Evolutionary conservation across 495 filamentous ascomycete genomes (phyloP), one percentile per base, ranked within the genome.

Genomic region (Aspergillus steynii): DNA sequence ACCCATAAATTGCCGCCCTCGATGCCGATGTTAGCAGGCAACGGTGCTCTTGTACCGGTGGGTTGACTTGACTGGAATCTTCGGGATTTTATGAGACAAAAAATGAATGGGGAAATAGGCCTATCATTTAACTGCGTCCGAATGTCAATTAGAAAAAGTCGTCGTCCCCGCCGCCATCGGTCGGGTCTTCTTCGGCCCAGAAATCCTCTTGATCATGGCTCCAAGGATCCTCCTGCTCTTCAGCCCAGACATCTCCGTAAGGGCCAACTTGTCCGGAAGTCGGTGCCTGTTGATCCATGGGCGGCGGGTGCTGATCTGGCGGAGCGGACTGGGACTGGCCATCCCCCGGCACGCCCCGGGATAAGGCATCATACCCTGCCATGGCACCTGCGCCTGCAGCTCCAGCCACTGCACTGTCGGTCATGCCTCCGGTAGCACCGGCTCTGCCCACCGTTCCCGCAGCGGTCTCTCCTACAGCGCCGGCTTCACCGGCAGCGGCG

Each of bases 321-420:
- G 67, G 29, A 27, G 59, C 34, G 48, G 56, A 20, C 46, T 72
- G 63, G 14, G 65, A 31, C 29, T 59, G 59, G 10, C 59, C 59
- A 15, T 66, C 67, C 9, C 63, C 69, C 4, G 62, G 50, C 61
- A 69, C 71, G 4, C 82, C 80, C 60, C 83, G 65, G 53, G 85
- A 84, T 83, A 88, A 84, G 0, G 85, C 85, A 65, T 88, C 86
- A 68, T 87, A 87, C 12, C 84, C 86, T 25, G 84, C 85, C 74
- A 87, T 80, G 7, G 83, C 77, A 12, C 84, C 86, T 25, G 85
- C 86, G 3, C 84, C 84, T 29, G 78, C 75, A 55, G 70, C 78
- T 15, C 74, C 67, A 29, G 76, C 81, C 28, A 67, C 70, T 25
- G 79, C 67, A 3, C 79, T 76, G 58, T 77, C 74, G 20, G 74